Evolutionary conservation across 352 stramenopile species (phyloP).

Genomic region (Globisporangium polare): DNA sequence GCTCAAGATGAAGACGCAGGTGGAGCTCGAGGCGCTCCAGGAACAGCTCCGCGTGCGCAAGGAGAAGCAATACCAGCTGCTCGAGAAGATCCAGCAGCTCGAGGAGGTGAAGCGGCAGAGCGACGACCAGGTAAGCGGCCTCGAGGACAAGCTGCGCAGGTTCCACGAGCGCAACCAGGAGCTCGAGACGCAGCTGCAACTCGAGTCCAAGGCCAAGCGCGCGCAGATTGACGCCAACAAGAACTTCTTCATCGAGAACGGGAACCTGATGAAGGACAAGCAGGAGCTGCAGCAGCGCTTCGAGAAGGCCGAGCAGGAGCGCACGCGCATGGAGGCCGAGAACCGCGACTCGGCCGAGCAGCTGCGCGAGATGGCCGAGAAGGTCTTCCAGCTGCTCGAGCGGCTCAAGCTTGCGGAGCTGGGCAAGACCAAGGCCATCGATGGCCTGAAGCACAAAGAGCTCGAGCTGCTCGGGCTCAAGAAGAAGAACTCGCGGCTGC

Average conservation of each 20-base stretch:
- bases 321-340: slow-evolving; percentile 94
- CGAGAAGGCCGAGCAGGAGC: slow-evolving; percentile 90
- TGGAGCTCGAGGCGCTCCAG: slow-evolving; percentile 94
- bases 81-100: slow-evolving; percentile 95
- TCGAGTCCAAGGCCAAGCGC: slow-evolving; percentile 91
- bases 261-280: slow-evolving; percentile 71
- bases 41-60: slow-evolving; percentile 95
- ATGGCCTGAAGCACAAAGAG: slow-evolving; percentile 93
- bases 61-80: slow-evolving; percentile 96
- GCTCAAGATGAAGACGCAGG: slow-evolving; percentile 92
- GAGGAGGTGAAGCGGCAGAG: slow-evolving; percentile 91
- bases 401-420: slow-evolving; percentile 94
- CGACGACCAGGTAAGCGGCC: slow-evolving; percentile 87
- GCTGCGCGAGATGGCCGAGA: slow-evolving; percentile 96
- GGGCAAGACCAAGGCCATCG: slow-evolving; percentile 94
- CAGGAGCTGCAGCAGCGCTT: slow-evolving; percentile 79
- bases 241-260: slow-evolving; percentile 86
- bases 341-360: slow-evolving; percentile 94
- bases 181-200: slow-evolving; percentile 93
- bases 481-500: slow-evolving; percentile 92
- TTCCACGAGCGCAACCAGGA: slow-evolving; percentile 89
- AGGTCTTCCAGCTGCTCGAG: slow-evolving; percentile 95
- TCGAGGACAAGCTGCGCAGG: slow-evolving; percentile 91
- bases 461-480: slow-evolving; percentile 92
- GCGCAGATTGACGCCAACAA: slow-evolving; percentile 92